Conservation (phyloP, 2,329 filamentous ascomycete species). For the Aspergillus novoparasiticus region DNA sequence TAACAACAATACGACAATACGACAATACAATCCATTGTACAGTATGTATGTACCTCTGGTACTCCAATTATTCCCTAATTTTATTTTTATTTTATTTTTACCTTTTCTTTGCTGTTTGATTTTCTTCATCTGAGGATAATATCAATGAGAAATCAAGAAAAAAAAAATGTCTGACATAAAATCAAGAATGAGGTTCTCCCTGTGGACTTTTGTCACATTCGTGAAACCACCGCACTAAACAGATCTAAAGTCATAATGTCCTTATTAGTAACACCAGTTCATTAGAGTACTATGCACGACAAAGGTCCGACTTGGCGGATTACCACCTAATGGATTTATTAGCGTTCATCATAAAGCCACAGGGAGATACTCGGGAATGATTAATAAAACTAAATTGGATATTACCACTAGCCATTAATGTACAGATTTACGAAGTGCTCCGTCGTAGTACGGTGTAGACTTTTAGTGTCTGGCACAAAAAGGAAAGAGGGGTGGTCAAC, state of each 20-base stretch:
- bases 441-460: not conserved
- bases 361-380: not conserved
- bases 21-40: not conserved
- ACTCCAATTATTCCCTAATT: not conserved
- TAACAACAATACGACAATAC: not conserved
- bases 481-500: conserved; percentile 4
- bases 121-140: not conserved
- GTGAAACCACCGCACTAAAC: not conserved
- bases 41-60: not conserved
- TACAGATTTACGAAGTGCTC: not conserved
- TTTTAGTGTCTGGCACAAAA: not conserved
- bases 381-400: not conserved
- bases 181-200: not conserved
- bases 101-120: not conserved
- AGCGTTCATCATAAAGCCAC: not conserved
- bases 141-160: not conserved
- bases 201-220: not conserved
- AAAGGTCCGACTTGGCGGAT: conserved; percentile 1
- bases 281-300: not conserved
- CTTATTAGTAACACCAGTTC: not conserved
- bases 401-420: not conserved
- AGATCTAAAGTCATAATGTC: not conserved
- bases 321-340: not conserved
- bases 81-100: not conserved
- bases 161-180: not conserved